Base-by-base conservation (phyloP, 2,329 filamentous ascomycete species). In the Ophiostoma angusticollis region DNA sequence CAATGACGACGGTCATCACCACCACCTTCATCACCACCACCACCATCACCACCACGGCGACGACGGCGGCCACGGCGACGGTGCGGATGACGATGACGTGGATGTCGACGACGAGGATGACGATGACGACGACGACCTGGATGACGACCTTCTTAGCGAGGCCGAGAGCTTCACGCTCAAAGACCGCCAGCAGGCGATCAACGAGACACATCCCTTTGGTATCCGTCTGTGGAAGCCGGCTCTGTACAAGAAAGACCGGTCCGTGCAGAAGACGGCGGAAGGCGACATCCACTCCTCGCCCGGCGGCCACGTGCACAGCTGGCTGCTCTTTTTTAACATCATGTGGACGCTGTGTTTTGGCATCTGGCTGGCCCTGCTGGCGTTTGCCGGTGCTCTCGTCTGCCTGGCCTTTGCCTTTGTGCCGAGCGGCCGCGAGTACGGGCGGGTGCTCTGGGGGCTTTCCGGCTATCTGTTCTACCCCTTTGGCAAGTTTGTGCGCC, bases 151-250 rank as follows among this genome's bases (percentile, higher is more conserved):
- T 43, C 54, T 87, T 37, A 95, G 89, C 58, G 91, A 96, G 51
- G 83, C 91, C 1, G 91, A 95, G 62, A 96, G 89, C 63, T 98
- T 98, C 57, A 98, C 91, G 0, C 72, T 98, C 51, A 94, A 93
- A 58, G 91, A 98, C 58, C 78, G 91, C 40, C 91, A 98, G 61
- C 79, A 94, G 57, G 91, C 91, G 48, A 98, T 98, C 67, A 98
- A 98, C 62, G 81, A 94, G 58, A 98, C 91, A 1, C 91, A 98
- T 67, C 91, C 91, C 1, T 98, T 98, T 52, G 91, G 91, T 67
- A 96, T 98, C 56, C 79, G 93, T 57, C 84, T 98, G 47, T 98
- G 91, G 91, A 98, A 98, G 60, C 91, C 91, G 31, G 93, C 91
- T 1, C 60, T 98, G 46, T 98, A 98, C 71, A 98, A 98, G 63